Evolutionary conservation across 148 eudicot species (phyloP).

Genomic region (Vaccinium corymbosum): DNA sequence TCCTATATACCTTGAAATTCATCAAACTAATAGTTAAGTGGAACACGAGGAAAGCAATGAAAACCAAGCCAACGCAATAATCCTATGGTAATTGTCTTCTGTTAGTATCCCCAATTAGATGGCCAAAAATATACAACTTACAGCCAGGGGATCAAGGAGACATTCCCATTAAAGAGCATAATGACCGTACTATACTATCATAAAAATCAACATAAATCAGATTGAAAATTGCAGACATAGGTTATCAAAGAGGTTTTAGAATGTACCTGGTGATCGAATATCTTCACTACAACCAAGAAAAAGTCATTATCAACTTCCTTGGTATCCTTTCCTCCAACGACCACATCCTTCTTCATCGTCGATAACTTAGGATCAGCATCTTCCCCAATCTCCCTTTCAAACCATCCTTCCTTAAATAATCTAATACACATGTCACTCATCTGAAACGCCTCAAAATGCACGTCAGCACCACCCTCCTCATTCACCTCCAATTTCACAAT

Average conservation of each 20-base stretch:
- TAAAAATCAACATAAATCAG: not conserved
- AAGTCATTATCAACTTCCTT: slow-evolving; percentile 91
- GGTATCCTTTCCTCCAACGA: slow-evolving; percentile 90
- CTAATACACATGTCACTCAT: slow-evolving; percentile 95
- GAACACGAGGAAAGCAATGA: not conserved
- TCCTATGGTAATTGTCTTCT: not conserved
- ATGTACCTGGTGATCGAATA: slow-evolving; percentile 84
- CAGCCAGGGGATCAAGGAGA: not conserved
- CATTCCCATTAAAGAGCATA: not conserved
- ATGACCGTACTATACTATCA: not conserved
- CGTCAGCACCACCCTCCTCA: slow-evolving; percentile 81
- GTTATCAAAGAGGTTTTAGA: not conserved
- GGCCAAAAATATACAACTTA: no score
- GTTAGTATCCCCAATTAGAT: not conserved
- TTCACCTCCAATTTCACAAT: slow-evolving; percentile 87
- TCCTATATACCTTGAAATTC: not conserved
- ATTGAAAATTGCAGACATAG: not conserved
- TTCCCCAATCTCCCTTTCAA: slow-evolving; percentile 46
- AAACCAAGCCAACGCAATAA: not conserved
- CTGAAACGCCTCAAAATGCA: slow-evolving; percentile 97
- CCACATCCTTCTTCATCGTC: slow-evolving; percentile 86
- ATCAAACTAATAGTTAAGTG: not conserved
- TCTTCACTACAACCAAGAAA: slow-evolving; percentile 92
- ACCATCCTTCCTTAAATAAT: slow-evolving; percentile 90
- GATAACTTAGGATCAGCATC: slow-evolving; percentile 77